These are phyloP conservation scores for Microbotryum lychnidis-dioicae DNA, from an alignment of 1,284 basidiomycete genomes.

Conservation along the genomic window DNA sequence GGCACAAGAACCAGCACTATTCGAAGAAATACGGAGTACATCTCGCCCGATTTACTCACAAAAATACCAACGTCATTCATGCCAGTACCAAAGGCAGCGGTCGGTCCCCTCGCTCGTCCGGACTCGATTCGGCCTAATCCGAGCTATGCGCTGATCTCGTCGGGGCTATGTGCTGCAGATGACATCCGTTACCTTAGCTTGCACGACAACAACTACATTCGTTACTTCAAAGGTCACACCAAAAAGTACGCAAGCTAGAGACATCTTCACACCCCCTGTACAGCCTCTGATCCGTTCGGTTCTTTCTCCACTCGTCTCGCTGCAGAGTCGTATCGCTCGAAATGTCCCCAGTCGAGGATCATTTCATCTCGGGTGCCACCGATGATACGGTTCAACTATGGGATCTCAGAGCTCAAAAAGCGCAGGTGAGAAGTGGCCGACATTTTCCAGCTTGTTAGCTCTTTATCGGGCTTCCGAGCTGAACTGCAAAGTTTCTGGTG, in stretches of 20 bases:
- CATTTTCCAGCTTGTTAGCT: background rate
- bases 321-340: slow-evolving; percentile 74
- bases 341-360: slow-evolving; percentile 86
- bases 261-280: too few relatives aligned
- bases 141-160: too few relatives aligned
- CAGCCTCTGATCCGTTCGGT: background rate
- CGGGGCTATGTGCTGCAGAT: slow-evolving; percentile 40
- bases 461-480: background rate
- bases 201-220: slow-evolving; percentile 90
- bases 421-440: slow-evolving; percentile 48
- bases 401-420: slow-evolving; percentile 75
- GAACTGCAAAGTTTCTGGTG: slow-evolving; percentile 39
- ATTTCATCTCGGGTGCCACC: slow-evolving; percentile 86
- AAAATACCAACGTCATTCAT: slow-evolving; percentile 71
- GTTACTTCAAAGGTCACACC: slow-evolving; percentile 93
- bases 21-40: slow-evolving; percentile 97
- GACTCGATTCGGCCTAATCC: background rate
- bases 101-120: slow-evolving; percentile 6
- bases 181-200: slow-evolving; percentile 89
- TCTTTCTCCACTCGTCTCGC: too few relatives aligned
- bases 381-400: slow-evolving; percentile 94
- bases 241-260: slow-evolving; percentile 45
- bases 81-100: slow-evolving; percentile 91
- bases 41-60: slow-evolving; percentile 88
- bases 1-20: slow-evolving; percentile 63